Conservation (phyloP, 805 yeast genomes). For the Maudiozyma pseudohumilis region DNA sequence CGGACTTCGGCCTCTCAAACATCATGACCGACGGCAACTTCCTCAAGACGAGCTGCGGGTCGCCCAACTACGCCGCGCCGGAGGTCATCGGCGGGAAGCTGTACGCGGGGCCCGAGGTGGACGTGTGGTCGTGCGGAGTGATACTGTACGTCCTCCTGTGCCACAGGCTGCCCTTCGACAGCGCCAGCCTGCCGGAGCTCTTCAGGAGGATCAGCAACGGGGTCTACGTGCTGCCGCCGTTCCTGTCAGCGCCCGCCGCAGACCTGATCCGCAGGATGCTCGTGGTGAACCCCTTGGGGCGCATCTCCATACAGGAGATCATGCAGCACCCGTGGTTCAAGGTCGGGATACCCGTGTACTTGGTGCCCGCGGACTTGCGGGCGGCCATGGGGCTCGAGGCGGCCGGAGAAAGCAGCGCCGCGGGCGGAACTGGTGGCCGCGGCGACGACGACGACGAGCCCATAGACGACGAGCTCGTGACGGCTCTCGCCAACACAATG, state of each 20-base stretch:
- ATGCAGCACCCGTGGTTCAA: constrained; percentile 93
- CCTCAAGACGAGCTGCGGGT: constrained; percentile 88
- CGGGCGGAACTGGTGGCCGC: background rate
- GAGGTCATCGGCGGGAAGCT: constrained; percentile 91
- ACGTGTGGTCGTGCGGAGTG: constrained; percentile 96
- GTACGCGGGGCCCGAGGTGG: constrained; percentile 96
- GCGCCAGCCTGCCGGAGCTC: constrained; percentile 87
- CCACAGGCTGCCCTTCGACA: constrained; percentile 92
- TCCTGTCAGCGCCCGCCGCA: constrained; percentile 76
- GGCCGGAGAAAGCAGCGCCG: constrained; percentile 6
- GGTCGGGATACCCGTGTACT: constrained; percentile 66
- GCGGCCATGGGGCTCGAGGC: too few relatives aligned
- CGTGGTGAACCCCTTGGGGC: constrained; percentile 85
- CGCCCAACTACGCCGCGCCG: constrained; percentile 96
- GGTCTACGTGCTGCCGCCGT: constrained; percentile 84
- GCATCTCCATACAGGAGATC: constrained; percentile 86
- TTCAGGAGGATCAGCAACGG: constrained; percentile 89
- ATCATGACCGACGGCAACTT: constrained; percentile 97
- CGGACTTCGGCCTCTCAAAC: constrained; percentile 89
- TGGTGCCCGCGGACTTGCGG: constrained; percentile 40
- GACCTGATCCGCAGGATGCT: constrained; percentile 77
- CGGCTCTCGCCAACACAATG: constrained; percentile 69
- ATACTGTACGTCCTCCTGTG: constrained; percentile 91
- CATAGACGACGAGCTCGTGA: constrained; percentile 67
- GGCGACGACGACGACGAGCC: constrained; percentile 14